Percentiles rank a stretch among this genome's conserved stretches.
These are phyloP conservation scores for Phialophora tarda DNA, from an alignment of 2,329 filamentous ascomycete species.

Conservation along the genomic window DNA sequence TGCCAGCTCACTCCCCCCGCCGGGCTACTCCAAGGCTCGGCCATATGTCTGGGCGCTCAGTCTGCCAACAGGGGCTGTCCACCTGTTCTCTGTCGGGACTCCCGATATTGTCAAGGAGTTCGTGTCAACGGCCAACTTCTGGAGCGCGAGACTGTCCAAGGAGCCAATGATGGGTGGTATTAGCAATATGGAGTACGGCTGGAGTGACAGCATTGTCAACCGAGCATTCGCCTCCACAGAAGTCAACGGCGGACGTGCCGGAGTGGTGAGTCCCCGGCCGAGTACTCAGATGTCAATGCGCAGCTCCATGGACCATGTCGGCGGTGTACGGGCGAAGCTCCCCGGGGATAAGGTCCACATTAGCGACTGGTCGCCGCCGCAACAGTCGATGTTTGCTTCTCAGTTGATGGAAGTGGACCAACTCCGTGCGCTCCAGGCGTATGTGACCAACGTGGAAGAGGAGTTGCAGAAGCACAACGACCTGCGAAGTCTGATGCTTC, in stretches of 20 bases:
- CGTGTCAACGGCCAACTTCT: constrained; percentile 93
- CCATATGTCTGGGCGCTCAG: constrained; percentile 95
- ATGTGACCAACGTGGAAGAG: constrained; percentile 83
- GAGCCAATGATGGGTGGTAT: constrained; percentile 91
- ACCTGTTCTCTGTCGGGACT: constrained; percentile 97
- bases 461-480: constrained; percentile 89
- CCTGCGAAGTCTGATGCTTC: constrained; percentile 81
- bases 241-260: constrained; percentile 40
- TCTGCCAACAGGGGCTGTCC: constrained; percentile 88
- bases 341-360: constrained; percentile 85
- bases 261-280: constrained; percentile 55
- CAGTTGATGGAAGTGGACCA: constrained; percentile 80
- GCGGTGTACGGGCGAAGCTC: constrained; percentile 67
- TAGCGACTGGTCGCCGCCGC: constrained; percentile 85
- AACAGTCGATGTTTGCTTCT: constrained; percentile 87
- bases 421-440: constrained; percentile 72
- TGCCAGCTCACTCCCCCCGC: constrained; percentile 84
- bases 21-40: constrained; percentile 87
- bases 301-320: constrained; percentile 69
- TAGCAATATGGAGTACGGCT: constrained; percentile 97
- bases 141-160: constrained; percentile 92
- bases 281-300: constrained; percentile 67
- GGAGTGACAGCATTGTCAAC: constrained; percentile 82
- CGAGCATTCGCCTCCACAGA: constrained; percentile 71
- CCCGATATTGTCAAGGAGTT: constrained; percentile 94